phyloP scores from a whole-genome alignment of 768 basidiomycete species.

The Lactifluus pinguis region DNA sequence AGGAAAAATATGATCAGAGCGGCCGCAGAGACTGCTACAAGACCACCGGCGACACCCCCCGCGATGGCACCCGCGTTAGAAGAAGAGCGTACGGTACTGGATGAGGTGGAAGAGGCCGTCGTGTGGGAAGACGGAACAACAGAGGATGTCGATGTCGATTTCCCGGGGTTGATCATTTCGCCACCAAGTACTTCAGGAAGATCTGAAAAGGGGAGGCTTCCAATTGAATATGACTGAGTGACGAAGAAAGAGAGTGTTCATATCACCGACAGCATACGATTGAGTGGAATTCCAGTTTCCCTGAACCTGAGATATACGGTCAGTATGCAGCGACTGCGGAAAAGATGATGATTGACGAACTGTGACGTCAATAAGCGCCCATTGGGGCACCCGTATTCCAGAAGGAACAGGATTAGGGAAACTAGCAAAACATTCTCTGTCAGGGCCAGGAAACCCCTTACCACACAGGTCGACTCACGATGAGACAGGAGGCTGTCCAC shows the following conservation, averaged over 20 bases:
- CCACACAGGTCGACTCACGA: not conserved
- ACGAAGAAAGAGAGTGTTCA: not conserved
- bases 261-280: not conserved
- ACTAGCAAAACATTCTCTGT: not conserved
- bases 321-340: not conserved
- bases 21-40: too few species aligned
- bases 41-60: too few species aligned
- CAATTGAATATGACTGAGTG: not conserved
- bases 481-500: not conserved
- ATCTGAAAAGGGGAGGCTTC: not conserved
- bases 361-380: constrained; percentile 1
- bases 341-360: not conserved
- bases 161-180: too few species aligned
- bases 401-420: constrained; percentile 3
- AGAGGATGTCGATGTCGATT: too few species aligned
- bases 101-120: too few species aligned
- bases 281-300: not conserved
- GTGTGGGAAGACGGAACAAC: too few species aligned
- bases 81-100: too few species aligned
- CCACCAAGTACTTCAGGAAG: not conserved
- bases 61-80: too few species aligned
- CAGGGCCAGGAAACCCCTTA: not conserved
- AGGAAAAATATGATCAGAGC: too few species aligned
- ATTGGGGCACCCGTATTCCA: constrained; percentile 1
- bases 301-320: not conserved